Conservation (phyloP, 179 eudicot genomes). For the Beta macrorhiza region DNA sequence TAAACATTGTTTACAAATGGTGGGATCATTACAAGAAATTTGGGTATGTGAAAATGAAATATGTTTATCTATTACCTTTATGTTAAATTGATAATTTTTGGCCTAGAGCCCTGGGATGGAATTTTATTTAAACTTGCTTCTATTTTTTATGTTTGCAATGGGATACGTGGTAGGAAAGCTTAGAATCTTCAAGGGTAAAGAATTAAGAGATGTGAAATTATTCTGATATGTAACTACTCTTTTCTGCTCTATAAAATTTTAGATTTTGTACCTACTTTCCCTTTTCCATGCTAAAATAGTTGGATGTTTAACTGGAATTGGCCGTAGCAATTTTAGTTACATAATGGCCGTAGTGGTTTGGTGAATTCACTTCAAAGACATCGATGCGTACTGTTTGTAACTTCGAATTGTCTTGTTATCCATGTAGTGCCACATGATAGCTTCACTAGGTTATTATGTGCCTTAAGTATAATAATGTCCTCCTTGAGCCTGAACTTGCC, state of each 20-base stretch:
- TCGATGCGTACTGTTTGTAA: not conserved
- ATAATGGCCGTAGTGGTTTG: not conserved
- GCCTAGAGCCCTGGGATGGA: not conserved
- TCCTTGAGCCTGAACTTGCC: too few species aligned
- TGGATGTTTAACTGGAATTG: not conserved
- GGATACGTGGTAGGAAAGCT: not conserved
- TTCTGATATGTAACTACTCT: not conserved
- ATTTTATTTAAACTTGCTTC: not conserved
- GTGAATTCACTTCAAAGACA: not conserved
- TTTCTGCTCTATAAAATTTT: not conserved
- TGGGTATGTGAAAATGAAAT: constrained; percentile 19
- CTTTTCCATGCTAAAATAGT: not conserved
- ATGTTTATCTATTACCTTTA: not conserved
- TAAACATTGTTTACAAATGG: constrained; percentile 23
- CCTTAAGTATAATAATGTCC: not conserved
- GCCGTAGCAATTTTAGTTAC: not conserved
- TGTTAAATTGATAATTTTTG: not conserved
- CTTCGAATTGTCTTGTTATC: not conserved
- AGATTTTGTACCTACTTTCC: not conserved
- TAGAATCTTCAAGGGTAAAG: not conserved
- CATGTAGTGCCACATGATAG: not conserved
- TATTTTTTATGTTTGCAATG: not conserved
- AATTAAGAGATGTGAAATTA: not conserved
- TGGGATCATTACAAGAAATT: constrained; percentile 15
- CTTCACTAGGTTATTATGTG: not conserved